Conservation (phyloP, 2,329 filamentous ascomycete genomes). For the Ascosphaera apis region DNA sequence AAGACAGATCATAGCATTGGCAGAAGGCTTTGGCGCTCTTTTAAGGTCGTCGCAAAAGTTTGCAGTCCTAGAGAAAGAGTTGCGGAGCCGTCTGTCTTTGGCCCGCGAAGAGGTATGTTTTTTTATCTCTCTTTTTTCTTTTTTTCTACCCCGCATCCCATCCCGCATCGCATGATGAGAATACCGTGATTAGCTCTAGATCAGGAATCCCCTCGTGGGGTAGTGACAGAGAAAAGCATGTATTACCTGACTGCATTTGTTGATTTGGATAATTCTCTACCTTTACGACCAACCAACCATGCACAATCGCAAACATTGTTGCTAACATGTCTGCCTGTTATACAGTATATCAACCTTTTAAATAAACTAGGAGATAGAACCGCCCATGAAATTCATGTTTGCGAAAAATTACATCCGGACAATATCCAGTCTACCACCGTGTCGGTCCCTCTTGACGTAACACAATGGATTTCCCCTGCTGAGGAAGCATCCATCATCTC, state of each 20-base stretch:
- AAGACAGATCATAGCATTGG: slow-evolving; percentile 15
- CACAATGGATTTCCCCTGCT: slow-evolving; percentile 5
- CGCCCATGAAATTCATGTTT: slow-evolving; percentile 11
- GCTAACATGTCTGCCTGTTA: not conserved
- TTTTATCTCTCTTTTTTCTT: slow-evolving; percentile 1
- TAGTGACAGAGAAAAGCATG: slow-evolving; percentile 38
- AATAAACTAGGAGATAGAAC: slow-evolving; percentile 4
- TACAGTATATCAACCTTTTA: slow-evolving; percentile 1
- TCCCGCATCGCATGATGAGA: slow-evolving; percentile 26
- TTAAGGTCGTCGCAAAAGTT: slow-evolving; percentile 18
- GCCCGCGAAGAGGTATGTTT: slow-evolving; percentile 19
- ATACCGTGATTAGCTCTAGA: slow-evolving; percentile 53
- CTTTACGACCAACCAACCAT: too few species aligned
- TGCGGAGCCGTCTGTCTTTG: slow-evolving; percentile 16
- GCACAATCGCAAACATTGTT: not conserved
- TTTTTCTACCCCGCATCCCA: slow-evolving; percentile 6
- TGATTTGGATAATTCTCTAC: slow-evolving; percentile 5
- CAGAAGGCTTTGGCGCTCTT: slow-evolving; percentile 19
- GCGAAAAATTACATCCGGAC: slow-evolving; percentile 7
- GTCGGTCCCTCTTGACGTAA: not conserved
- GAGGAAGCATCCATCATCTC: slow-evolving; percentile 5
- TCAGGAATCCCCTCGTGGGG: slow-evolving; percentile 42
- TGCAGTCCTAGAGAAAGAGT: slow-evolving; percentile 16
- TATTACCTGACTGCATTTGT: slow-evolving; percentile 27
- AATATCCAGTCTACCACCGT: not conserved